Evolutionary conservation across 202 grass and related monocot genomes (phyloP).

Genomic region (Brachypodium distachyon): DNA sequence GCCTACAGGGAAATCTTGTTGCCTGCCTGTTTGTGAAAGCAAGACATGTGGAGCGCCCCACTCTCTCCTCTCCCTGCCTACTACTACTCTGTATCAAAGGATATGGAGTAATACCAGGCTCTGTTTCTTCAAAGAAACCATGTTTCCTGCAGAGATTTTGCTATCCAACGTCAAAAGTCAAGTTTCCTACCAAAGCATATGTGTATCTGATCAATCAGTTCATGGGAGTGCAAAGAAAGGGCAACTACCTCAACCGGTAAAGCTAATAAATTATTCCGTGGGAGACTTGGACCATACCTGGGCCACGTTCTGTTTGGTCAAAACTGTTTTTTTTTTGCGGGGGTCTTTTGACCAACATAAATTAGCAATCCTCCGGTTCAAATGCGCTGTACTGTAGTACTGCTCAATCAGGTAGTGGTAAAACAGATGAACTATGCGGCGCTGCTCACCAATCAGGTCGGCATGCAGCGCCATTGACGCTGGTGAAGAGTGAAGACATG

Average conservation of each 20-base stretch:
- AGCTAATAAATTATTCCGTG: background rate
- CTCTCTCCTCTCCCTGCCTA: background rate
- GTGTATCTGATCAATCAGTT: background rate
- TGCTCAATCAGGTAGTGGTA: no score
- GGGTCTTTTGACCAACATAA: background rate
- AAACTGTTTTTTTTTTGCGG: background rate
- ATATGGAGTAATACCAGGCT: background rate
- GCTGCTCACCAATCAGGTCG: background rate
- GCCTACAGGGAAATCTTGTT: conserved; percentile 16
- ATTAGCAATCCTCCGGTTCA: conserved; percentile 5
- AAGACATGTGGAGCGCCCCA: background rate
- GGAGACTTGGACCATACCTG: conserved; percentile 1
- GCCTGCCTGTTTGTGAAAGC: background rate
- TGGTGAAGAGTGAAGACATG: background rate
- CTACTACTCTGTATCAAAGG: background rate
- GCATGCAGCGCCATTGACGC: background rate
- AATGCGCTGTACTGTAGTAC: background rate
- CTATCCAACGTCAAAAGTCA: background rate
- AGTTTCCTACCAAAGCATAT: background rate
- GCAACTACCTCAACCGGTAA: background rate
- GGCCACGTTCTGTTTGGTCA: conserved; percentile 8
- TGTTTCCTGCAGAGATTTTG: background rate
- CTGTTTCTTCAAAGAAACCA: background rate
- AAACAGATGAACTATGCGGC: no score
- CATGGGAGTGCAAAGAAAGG: background rate